phyloP scores from a whole-genome alignment of 345 rosid genomes.

The Syzygium aqueum region DNA sequence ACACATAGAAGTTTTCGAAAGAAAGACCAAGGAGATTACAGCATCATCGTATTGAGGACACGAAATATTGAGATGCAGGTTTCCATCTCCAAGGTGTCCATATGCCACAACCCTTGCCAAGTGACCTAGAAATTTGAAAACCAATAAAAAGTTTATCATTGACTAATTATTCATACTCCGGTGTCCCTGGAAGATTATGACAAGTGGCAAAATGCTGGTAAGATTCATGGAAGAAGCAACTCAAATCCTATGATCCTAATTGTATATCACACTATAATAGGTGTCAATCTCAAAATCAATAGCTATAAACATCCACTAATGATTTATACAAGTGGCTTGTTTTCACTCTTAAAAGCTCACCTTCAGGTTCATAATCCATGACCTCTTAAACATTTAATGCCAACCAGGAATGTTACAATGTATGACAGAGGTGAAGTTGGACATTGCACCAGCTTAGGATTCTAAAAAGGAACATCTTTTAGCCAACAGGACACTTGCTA shows the following conservation, averaged over 20 bases:
- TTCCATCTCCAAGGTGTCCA: constrained; percentile 96
- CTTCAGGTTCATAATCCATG: not conserved
- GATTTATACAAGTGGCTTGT: not conserved
- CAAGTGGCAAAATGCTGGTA: not conserved
- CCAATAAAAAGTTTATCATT: not conserved
- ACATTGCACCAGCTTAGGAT: not conserved
- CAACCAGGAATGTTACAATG: not conserved
- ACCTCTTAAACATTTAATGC: not conserved
- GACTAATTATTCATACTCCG: not conserved
- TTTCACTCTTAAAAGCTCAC: not conserved
- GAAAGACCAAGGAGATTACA: constrained; percentile 22
- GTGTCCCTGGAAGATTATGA: not conserved
- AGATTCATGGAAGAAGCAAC: not conserved
- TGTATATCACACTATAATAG: not conserved
- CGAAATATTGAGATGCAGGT: constrained; percentile 87
- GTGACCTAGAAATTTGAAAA: constrained; percentile 33
- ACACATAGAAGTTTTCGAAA: not conserved
- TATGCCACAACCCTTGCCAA: constrained; percentile 69
- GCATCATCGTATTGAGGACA: constrained; percentile 50
- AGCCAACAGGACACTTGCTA: not conserved
- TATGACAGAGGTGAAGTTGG: not conserved
- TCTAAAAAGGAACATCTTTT: not conserved
- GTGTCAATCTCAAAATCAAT: not conserved
- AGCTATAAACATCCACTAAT: not conserved
- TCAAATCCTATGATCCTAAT: not conserved